phyloP scores from a whole-genome alignment of 1,284 basidiomycete genomes.

The Boletellus deceptivus region DNA sequence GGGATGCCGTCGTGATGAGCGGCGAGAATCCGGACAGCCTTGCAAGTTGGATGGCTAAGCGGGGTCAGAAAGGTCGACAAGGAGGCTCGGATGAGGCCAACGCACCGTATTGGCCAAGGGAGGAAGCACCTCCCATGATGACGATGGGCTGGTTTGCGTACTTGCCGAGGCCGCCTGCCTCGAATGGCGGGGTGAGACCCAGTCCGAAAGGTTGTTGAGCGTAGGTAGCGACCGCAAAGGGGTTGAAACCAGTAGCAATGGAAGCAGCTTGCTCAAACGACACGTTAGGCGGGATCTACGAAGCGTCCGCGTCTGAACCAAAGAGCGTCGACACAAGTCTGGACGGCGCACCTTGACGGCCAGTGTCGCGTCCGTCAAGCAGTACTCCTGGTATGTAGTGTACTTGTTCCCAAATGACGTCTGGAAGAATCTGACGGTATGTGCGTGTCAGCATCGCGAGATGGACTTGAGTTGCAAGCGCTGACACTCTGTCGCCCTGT shows the following conservation, averaged over 20 bases:
- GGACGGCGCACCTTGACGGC: constrained; percentile 37
- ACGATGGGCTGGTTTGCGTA: constrained; percentile 37
- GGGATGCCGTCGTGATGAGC: constrained; percentile 41
- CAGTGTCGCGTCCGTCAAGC: constrained; percentile 34
- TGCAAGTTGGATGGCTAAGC: constrained; percentile 37
- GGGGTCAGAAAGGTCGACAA: no score
- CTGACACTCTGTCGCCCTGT: constrained; percentile 3
- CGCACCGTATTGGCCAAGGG: constrained; percentile 38
- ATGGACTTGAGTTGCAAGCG: not conserved
- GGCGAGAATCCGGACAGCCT: constrained; percentile 38
- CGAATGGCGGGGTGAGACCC: constrained; percentile 18
- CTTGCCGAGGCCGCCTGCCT: constrained; percentile 23
- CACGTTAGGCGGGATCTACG: constrained; percentile 35
- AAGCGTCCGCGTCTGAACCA: not conserved
- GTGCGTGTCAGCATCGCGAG: not conserved
- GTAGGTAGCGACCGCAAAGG: constrained; percentile 33
- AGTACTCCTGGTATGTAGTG: constrained; percentile 45
- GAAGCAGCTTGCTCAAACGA: constrained; percentile 46
- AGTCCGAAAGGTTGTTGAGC: constrained; percentile 15
- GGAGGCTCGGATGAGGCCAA: no score
- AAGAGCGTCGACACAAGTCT: not conserved
- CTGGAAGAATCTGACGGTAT: constrained; percentile 7
- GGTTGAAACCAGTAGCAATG: constrained; percentile 25
- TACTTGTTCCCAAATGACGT: constrained; percentile 2
- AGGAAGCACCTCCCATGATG: constrained; percentile 39